phyloP scores from a whole-genome alignment of 768 basidiomycete species.

The Agrocybe chaxingu region DNA sequence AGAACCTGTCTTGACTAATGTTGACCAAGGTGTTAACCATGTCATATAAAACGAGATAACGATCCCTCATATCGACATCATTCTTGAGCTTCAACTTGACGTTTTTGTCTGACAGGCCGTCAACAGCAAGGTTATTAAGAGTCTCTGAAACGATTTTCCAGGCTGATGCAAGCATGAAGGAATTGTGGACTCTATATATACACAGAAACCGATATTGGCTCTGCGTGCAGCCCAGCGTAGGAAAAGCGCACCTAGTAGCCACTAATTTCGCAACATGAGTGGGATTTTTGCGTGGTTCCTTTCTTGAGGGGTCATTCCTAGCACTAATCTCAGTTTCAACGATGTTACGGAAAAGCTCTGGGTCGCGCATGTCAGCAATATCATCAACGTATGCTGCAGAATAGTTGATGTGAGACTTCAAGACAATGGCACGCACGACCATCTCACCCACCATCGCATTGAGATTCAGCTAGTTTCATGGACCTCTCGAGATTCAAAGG shows the following conservation, averaged over 20 bases:
- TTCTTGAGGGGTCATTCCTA: conserved; percentile 36
- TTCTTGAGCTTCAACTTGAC: conserved; percentile 52
- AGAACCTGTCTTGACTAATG: conserved; percentile 62
- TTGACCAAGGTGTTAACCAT: conserved; percentile 58
- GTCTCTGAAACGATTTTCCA: conserved; percentile 72
- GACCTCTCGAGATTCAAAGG: conserved; percentile 66
- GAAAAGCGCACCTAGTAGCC: conserved; percentile 47
- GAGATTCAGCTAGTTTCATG: conserved; percentile 68
- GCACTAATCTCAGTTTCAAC: conserved; percentile 57
- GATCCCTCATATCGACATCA: conserved; percentile 46
- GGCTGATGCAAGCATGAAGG: conserved; percentile 77
- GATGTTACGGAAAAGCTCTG: conserved; percentile 54
- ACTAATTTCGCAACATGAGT: conserved; percentile 55
- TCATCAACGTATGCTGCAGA: conserved; percentile 63
- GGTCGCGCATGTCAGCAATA: conserved; percentile 64
- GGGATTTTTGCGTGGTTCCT: conserved; percentile 34
- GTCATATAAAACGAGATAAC: conserved; percentile 64
- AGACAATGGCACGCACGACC: background rate
- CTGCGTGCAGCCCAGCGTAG: background rate
- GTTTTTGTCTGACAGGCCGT: conserved; percentile 51
- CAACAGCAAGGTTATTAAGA: conserved; percentile 51
- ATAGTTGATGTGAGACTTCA: conserved; percentile 5
- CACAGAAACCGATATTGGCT: background rate
- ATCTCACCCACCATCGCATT: conserved; percentile 57
- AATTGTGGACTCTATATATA: conserved; percentile 66